phyloP scores from a whole-genome alignment of 306 rosid genomes.

The Castanea mollissima region DNA sequence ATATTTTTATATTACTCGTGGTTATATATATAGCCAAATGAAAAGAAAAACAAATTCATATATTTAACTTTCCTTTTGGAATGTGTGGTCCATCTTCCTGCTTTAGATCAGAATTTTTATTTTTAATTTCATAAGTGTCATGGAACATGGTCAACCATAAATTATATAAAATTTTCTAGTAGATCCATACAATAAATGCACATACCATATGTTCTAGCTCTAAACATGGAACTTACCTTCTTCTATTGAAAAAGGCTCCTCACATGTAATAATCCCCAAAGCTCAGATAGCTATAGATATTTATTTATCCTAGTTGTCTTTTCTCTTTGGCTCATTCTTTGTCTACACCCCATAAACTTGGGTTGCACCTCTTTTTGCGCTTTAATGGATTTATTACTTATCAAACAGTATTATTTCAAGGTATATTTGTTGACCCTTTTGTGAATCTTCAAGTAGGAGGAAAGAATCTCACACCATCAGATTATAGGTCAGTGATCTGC shows the following conservation, averaged over 20 bases:
- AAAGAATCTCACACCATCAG: constrained; percentile 24
- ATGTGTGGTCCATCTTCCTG: not conserved
- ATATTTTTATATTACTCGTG: too few species aligned
- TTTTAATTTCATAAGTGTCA: not conserved
- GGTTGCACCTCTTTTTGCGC: too few species aligned
- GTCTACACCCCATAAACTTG: too few species aligned
- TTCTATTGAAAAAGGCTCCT: too few species aligned
- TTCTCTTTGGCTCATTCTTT: too few species aligned
- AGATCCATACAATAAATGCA: too few species aligned
- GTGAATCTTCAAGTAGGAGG: constrained; percentile 34
- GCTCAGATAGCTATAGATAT: too few species aligned
- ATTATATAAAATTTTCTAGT: not conserved
- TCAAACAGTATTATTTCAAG: not conserved
- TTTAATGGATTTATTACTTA: too few species aligned
- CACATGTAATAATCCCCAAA: too few species aligned
- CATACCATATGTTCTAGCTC: too few species aligned
- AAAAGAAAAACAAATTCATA: not conserved
- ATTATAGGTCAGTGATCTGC: constrained; percentile 24
- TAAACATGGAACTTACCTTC: too few species aligned
- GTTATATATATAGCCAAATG: not conserved
- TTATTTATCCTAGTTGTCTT: too few species aligned
- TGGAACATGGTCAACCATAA: not conserved
- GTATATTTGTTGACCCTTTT: constrained; percentile 10
- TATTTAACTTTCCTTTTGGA: not conserved
- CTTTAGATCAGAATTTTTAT: not conserved